Base-by-base conservation (phyloP, 2,329 filamentous ascomycete genomes). In the Penicillium sp. region DNA sequence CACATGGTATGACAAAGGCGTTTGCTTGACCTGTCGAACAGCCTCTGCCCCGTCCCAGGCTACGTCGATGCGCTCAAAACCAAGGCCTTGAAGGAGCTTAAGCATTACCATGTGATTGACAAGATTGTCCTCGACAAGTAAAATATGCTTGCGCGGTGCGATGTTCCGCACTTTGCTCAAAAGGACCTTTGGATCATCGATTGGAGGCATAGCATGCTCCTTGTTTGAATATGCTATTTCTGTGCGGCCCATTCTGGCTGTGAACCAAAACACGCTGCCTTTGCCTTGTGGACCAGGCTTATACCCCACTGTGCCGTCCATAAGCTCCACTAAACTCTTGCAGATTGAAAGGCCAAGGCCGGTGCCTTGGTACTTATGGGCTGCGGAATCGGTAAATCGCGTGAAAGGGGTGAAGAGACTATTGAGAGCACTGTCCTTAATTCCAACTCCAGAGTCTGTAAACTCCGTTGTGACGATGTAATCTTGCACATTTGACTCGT, bases 321-420 rank as follows among this genome's bases (percentile, higher is more conserved):
- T 81, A 23, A 81, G 69, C 58, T 80, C 76, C 0, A 74, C 75
- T 9, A 82, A 60, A 47, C 75, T 79, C 58, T 81, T 81, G 54
- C 78, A 80, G 31, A 82, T 82, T 8, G 78, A 79, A 3, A 82
- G 65, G 1, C 80, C 80, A 2, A 82, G 66, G 0, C 80, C 80
- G 4, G 79, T 81, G 3, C 80, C 79, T 53, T 79, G 77, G 49
- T 78, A 80, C 44, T 70, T 71, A 54, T 79, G 78, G 1, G 74
- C 76, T 13, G 73, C 72, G 1, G 75, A 77, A 46, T 77, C 76
- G 51, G 80, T 78, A 49, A 80, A 75, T 56, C 80, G 78, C 4
- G 73, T 78, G 50, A 82, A 82, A 0, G 79, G 79, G 3, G 74
- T 77, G 60, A 82, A 82, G 1, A 84, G 72, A 1, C 72, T 71